Percentiles rank a stretch among this genome's conserved stretches.
Evolutionary conservation across 1,284 basidiomycete species (phyloP).

Genomic region (Ceratobasidium sp.): DNA sequence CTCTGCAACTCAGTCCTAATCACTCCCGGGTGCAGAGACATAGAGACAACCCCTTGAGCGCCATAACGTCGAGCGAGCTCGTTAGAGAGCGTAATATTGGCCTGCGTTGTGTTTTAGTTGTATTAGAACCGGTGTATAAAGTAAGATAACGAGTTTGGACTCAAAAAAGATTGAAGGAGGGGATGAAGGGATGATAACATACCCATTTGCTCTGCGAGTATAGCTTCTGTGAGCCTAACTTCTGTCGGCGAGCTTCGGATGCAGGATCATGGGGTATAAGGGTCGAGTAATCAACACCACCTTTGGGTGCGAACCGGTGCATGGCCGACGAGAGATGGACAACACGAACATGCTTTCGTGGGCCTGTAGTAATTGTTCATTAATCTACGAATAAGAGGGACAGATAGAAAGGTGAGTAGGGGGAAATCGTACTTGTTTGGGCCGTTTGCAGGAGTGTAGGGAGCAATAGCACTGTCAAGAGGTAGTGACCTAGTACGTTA

Average conservation of each 20-base stretch:
- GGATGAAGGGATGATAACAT: not conserved
- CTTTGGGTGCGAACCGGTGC: conserved; percentile 9
- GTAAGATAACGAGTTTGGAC: not conserved
- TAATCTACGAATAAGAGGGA: not conserved
- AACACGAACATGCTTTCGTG: conserved; percentile 9
- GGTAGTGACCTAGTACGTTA: conserved; percentile 63
- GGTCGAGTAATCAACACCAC: not conserved
- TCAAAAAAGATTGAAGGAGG: not conserved
- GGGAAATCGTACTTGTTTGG: not conserved
- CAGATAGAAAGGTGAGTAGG: not conserved
- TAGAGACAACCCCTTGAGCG: conserved; percentile 51
- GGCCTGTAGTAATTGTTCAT: not conserved
- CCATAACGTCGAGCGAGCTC: conserved; percentile 52
- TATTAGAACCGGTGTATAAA: too few relatives aligned
- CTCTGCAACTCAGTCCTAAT: conserved; percentile 45
- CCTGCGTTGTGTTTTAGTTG: conserved; percentile 42
- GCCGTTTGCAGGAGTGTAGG: conserved; percentile 52
- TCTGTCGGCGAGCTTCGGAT: conserved; percentile 21
- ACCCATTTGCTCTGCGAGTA: conserved; percentile 39
- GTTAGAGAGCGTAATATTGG: conserved; percentile 49
- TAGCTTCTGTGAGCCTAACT: conserved; percentile 1
- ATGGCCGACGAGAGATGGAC: not conserved
- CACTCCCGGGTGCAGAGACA: conserved; percentile 49
- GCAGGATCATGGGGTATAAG: conserved; percentile 15
- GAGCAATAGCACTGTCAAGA: conserved; percentile 59